Base-by-base conservation (phyloP, 2,329 filamentous ascomycete species). In the Macrophomina phaseolina region DNA sequence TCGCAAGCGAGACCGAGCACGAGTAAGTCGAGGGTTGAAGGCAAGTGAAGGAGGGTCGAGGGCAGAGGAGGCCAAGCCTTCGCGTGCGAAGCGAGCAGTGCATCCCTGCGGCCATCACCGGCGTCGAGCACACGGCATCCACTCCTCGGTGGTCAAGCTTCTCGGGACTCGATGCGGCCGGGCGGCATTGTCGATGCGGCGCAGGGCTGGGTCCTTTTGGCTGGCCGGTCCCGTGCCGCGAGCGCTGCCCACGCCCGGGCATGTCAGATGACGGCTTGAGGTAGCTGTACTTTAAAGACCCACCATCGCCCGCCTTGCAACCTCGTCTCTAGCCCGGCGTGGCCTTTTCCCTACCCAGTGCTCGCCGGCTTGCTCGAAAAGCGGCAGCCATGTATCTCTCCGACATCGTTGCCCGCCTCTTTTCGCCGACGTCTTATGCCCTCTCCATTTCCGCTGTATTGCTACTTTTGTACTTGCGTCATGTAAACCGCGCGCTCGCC, bases 381-480 rank as follows among this genome's bases (percentile, higher is more conserved):
- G 14, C 12, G 28, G 12, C n/a, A 36, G 34, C 11, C 45, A 62
- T 62, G 58, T 49, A 49, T 49, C 45, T 36, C 12, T 28, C 58
- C 18, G 58, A 62, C 45, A 18, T 18, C 18, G 30, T 40, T 32
- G 42, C n/a, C 32, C 58, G 30, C 1, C 32, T 62, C 14, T 16
- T 62, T 30, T 48, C 58, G 30, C 45, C n/a, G 8, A 36, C 58
- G 9, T 49, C 32, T 45, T 48, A 8, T 28, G 45, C 30, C 9
- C 5, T 62, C 14, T 52, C 42, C 11, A 16, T 32, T 32, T 34
- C 53, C 1, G 11, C 46, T 23, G 46, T 53, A 23, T 36, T 66
- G 11, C 42, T 67, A 45, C 51, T 64, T 18, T 14, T 69, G 5
- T 70, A 70, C 64, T 55, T 70, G 4, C 67, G 58, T 16, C 69